Evolutionary conservation across 768 basidiomycete species (phyloP).

Genomic region (Macrolepiota dolichaula): DNA sequence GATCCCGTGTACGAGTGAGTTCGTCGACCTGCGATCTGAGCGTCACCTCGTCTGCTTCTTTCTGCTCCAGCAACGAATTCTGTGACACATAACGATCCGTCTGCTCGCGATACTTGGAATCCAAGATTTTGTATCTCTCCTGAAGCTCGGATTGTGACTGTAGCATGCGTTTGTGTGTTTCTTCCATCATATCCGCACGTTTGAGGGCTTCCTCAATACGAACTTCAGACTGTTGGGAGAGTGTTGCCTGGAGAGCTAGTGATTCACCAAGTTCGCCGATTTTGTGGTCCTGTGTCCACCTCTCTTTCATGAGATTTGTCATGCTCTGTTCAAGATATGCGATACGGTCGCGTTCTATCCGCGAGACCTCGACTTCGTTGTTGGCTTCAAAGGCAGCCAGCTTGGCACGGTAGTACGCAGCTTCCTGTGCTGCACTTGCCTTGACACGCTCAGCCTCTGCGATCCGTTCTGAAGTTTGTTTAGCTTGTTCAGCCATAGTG

Average conservation of each 20-base stretch:
- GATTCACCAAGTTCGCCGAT: conserved; percentile 70
- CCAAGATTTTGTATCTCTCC: conserved; percentile 53
- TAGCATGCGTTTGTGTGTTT: conserved; percentile 56
- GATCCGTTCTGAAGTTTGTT: conserved; percentile 70
- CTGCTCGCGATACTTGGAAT: conserved; percentile 71
- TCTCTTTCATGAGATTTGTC: conserved; percentile 56
- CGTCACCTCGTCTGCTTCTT: conserved; percentile 71
- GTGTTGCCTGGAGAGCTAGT: conserved; percentile 70
- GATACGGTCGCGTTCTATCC: conserved; percentile 77
- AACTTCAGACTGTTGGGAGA: conserved; percentile 77
- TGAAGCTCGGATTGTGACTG: conserved; percentile 72
- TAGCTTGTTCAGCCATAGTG: conserved; percentile 73
- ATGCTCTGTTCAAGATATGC: conserved; percentile 72
- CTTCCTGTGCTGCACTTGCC: conserved; percentile 82
- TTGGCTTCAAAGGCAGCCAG: conserved; percentile 79
- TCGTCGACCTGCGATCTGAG: conserved; percentile 70
- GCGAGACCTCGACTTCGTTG: conserved; percentile 58
- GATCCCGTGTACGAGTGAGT: conserved; percentile 65
- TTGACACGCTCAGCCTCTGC: conserved; percentile 78
- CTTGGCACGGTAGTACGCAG: conserved; percentile 94
- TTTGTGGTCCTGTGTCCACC: conserved; percentile 64
- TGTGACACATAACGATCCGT: conserved; percentile 70
- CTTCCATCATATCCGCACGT: conserved; percentile 74
- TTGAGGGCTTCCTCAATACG: conserved; percentile 70
- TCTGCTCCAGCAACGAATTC: conserved; percentile 71